Percentiles rank a stretch among this genome's conserved stretches.
Evolutionary conservation across 78 protist species (phyloP).

Genomic region (Emiliania huxleyi): DNA sequence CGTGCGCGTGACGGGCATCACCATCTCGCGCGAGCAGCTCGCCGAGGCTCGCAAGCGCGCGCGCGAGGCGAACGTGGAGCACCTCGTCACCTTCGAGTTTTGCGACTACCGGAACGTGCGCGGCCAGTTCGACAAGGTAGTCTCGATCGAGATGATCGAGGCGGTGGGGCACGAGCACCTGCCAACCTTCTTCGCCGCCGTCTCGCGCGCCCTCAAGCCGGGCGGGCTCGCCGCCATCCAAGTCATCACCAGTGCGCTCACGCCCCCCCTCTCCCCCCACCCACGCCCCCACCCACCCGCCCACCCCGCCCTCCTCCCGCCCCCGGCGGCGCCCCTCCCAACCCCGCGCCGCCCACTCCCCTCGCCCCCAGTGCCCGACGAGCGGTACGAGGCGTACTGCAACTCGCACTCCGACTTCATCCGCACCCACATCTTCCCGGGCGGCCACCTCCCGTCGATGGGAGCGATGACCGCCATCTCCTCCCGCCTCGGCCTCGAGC

Average conservation of each 20-base stretch:
- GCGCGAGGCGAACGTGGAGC: background rate
- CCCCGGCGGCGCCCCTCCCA: background rate
- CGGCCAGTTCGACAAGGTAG: slow-evolving; percentile 16
- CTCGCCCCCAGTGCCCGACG: slow-evolving; percentile 19
- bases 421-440: slow-evolving; percentile 50
- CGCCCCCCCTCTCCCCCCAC: too few species aligned
- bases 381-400: slow-evolving; percentile 18
- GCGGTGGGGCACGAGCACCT: slow-evolving; percentile 52
- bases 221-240: slow-evolving; percentile 43
- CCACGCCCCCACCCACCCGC: too few species aligned
- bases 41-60: background rate
- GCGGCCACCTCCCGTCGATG: slow-evolving; percentile 17
- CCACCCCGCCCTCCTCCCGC: too few species aligned
- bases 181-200: background rate
- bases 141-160: slow-evolving; percentile 51
- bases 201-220: slow-evolving; percentile 31
- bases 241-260: slow-evolving; percentile 1
- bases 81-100: background rate
- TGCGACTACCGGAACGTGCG: slow-evolving; percentile 30
- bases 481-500: background rate
- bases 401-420: slow-evolving; percentile 45
- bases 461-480: background rate
- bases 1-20: slow-evolving; percentile 12
- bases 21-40: slow-evolving; percentile 34
- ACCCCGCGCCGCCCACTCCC: background rate